Evolutionary conservation across 139 green algal species (phyloP).

Genomic region (Tetraselmis striata): DNA sequence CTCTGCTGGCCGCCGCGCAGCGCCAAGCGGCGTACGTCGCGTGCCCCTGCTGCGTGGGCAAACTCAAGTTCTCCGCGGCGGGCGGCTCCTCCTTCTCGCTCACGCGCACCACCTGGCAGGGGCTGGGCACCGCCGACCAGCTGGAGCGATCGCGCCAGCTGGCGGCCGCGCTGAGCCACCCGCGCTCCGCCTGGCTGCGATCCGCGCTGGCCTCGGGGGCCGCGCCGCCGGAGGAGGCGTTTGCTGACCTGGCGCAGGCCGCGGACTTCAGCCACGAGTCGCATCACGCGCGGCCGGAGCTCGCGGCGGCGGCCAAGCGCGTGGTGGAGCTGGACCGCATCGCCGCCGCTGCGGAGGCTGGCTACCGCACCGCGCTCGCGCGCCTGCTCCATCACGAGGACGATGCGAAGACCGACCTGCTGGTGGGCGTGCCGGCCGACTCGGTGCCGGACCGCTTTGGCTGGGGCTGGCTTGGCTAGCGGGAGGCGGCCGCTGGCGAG

Average conservation of each 20-base stretch:
- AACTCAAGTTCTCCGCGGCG: conserved; percentile 54
- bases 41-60: conserved; percentile 69
- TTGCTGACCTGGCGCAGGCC: conserved; percentile 33
- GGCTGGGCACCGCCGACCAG: neutral
- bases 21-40: conserved; percentile 47
- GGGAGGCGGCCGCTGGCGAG: too few species aligned
- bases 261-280: conserved; percentile 18
- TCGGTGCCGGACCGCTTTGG: neutral
- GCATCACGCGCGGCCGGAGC: neutral
- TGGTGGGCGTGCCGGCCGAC: conserved; percentile 37
- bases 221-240: conserved; percentile 21
- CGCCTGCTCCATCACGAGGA: too few species aligned
- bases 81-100: conserved; percentile 47
- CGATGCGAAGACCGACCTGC: conserved; percentile 45
- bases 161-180: conserved; percentile 26
- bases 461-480: neutral
- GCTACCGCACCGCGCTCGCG: conserved; percentile 1
- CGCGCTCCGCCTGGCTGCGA: conserved; percentile 34
- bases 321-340: conserved; percentile 16
- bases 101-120: conserved; percentile 25
- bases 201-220: conserved; percentile 8
- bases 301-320: conserved; percentile 6
- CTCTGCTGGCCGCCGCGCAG: conserved; percentile 35
- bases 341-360: conserved; percentile 7
- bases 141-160: neutral